Evolutionary conservation across 2,329 filamentous ascomycete species (phyloP).

Genomic region (Ceratocystis papillata): DNA sequence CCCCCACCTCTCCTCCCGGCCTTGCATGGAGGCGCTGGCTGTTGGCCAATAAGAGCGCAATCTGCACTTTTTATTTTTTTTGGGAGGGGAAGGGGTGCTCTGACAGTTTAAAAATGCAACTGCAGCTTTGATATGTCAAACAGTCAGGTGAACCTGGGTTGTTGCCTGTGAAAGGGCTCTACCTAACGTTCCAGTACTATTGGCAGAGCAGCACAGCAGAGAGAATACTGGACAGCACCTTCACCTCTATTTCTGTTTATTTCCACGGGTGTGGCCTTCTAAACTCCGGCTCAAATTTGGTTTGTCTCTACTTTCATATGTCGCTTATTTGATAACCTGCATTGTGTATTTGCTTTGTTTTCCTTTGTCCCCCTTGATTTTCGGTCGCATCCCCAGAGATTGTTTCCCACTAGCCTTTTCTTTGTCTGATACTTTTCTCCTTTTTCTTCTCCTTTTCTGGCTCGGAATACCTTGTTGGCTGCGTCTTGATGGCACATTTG

Average conservation of each 20-base stretch:
- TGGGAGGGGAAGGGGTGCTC: too few species aligned
- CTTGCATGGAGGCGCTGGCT: not conserved
- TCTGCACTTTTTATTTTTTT: too few species aligned
- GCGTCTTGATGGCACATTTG: not conserved
- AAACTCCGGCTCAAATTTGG: not conserved
- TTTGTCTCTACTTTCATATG: not conserved
- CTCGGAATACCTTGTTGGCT: not conserved
- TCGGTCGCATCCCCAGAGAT: conserved; percentile 3
- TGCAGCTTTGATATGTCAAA: too few species aligned
- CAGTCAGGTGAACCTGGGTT: not conserved
- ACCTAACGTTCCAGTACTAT: not conserved
- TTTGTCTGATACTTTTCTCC: not conserved
- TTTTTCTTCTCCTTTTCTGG: not conserved
- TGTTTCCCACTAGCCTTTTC: conserved; percentile 6
- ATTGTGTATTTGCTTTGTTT: conserved; percentile 7
- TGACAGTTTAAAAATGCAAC: too few species aligned
- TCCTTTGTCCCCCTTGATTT: conserved; percentile 3
- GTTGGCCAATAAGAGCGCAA: not conserved
- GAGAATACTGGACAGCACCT: not conserved
- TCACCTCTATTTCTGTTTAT: not conserved
- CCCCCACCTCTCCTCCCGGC: not conserved
- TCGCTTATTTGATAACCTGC: not conserved
- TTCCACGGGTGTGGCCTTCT: not conserved
- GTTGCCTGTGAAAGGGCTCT: not conserved
- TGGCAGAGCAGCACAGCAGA: not conserved